Base-by-base conservation (phyloP, 768 basidiomycete species). In the Ephemerocybe angulata region DNA sequence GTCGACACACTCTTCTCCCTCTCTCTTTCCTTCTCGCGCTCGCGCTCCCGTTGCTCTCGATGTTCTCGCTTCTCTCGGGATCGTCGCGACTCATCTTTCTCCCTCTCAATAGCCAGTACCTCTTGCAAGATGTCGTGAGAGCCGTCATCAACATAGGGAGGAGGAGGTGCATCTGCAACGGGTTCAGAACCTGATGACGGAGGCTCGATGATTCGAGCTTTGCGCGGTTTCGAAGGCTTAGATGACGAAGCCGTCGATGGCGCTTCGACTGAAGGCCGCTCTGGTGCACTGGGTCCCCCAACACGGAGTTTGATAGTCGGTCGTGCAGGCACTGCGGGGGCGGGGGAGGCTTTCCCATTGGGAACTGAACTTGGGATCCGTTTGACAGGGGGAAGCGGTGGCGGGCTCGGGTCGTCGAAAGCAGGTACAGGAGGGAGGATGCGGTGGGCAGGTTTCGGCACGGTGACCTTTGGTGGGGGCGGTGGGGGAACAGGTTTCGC, bases 81-180 rank as follows among this genome's bases (percentile, higher is more conserved):
- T 2, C 50, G 50, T 13, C 50, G 31, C 22, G 17, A 24, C 62
- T 85, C 81, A 51, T 76, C 75, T 66, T 84, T 81, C 68, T 85
- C 82, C 52, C 80, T 75, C 65, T 91, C 89, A 37, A 90, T 87
- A 7, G 89, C 89, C 52, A 90, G 79, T 19, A 92, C 88, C 65
- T 91, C 89, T 65, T 90, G 87, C 2, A 90, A 71, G 37, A 92
- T 76, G 62, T 92, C 89, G 60, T 88, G 84, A 27, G 86, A 87
- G n/a, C 87, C 88, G 67, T 90, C 88, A 60, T 90, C 88, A 41
- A 86, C 78, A 63, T 87, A 87, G 3, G 85, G 79, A 2, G 84
- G 83, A 1, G 86, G 81, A 2, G 83, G 81, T 17, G 77, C 82
- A 58, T 89, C 86, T 22, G 77, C 68, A 47, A 79, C 65, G 6